phyloP scores from a whole-genome alignment of 164 flowering plant genomes.

The Tetracentron sinense region DNA sequence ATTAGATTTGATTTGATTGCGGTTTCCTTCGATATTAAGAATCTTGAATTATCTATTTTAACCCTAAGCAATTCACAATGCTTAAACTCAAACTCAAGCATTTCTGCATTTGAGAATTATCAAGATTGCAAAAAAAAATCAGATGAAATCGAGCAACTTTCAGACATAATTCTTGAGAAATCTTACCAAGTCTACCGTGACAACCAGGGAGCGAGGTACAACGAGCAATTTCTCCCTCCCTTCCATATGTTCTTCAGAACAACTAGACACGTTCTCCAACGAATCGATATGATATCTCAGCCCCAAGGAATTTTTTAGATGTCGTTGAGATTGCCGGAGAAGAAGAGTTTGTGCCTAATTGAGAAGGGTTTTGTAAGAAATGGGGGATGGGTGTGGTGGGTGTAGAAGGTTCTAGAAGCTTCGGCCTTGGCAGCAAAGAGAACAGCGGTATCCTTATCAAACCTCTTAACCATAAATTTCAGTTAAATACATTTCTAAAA shows the following conservation, averaged over 20 bases:
- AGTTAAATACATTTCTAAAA: too few species aligned
- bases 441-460: conserved; percentile 24
- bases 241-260: conserved; percentile 78
- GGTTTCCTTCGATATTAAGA: too few species aligned
- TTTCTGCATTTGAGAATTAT: background rate
- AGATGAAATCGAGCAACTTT: background rate
- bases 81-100: background rate
- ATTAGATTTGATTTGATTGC: too few species aligned
- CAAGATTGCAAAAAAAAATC: background rate
- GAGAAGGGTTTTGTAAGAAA: conserved; percentile 24
- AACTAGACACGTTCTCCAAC: conserved; percentile 82
- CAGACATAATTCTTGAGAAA: background rate
- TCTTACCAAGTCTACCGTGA: conserved; percentile 73
- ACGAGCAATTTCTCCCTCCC: conserved; percentile 90
- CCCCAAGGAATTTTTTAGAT: conserved; percentile 69
- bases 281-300: conserved; percentile 72
- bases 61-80: too few species aligned
- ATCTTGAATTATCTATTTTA: too few species aligned
- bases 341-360: conserved; percentile 7
- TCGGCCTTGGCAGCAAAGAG: conserved; percentile 46
- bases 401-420: conserved; percentile 40
- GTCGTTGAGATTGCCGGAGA: conserved; percentile 33
- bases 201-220: conserved; percentile 81
- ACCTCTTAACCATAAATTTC: too few species aligned
- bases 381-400: conserved; percentile 32